These are phyloP conservation scores for Euphorbia pulcherrima DNA, from an alignment of 345 rosid genomes.

Conservation along the genomic window DNA sequence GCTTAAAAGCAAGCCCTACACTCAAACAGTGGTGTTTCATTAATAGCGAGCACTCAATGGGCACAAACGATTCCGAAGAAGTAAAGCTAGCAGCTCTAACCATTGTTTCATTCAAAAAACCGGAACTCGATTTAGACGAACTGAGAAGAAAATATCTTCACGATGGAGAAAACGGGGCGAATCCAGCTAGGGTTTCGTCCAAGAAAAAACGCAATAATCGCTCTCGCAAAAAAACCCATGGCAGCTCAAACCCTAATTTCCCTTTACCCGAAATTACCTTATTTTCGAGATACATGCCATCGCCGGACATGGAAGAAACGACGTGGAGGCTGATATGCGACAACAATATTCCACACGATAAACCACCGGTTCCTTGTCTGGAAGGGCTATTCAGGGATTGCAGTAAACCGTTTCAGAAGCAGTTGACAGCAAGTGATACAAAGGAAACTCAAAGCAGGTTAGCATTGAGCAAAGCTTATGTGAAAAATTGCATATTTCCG, in stretches of 20 bases:
- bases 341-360: background rate
- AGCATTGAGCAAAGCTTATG: background rate
- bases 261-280: background rate
- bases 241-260: no score
- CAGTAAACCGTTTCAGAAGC: background rate
- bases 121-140: background rate
- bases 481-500: background rate
- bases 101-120: background rate
- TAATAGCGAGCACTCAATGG: background rate
- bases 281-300: background rate
- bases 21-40: no score
- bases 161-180: background rate
- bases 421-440: background rate
- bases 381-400: background rate
- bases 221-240: no score
- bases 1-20: no score
- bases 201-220: background rate
- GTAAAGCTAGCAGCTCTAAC: background rate
- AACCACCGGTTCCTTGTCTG: background rate
- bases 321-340: background rate
- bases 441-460: background rate
- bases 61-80: no score
- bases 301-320: background rate
- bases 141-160: background rate
- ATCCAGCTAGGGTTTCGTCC: background rate